Percentiles rank a stretch among this genome's conserved stretches.
Conservation (phyloP, 495 filamentous ascomycete genomes). For the Penicillium ucsense region DNA sequence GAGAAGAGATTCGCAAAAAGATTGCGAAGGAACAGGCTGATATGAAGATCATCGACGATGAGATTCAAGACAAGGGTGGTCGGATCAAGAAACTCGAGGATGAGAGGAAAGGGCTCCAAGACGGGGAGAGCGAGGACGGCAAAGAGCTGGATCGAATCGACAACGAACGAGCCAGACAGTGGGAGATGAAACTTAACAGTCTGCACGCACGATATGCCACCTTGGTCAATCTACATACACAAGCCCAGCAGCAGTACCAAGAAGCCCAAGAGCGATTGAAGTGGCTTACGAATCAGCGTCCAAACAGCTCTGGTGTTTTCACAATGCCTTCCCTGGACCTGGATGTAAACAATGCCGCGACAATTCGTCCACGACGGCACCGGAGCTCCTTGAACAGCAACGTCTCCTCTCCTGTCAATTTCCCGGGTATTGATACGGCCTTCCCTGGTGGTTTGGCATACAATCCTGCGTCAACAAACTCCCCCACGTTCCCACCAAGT, state of each 20-base stretch:
- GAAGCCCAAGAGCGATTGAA: constrained; percentile 43
- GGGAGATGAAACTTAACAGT: constrained; percentile 38
- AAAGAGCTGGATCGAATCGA: constrained; percentile 42
- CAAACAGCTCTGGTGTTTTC: constrained; percentile 35
- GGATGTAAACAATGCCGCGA: constrained; percentile 28
- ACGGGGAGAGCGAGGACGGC: constrained; percentile 39
- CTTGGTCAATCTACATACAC: constrained; percentile 38
- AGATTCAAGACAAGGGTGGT: constrained; percentile 50
- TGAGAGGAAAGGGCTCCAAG: constrained; percentile 38
- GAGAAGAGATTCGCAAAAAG: constrained; percentile 41
- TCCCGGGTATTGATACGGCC: constrained; percentile 27
- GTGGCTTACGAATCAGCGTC: constrained; percentile 37
- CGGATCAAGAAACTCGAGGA: constrained; percentile 57
- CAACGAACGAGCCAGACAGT: constrained; percentile 47
- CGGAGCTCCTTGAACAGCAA: constrained; percentile 41
- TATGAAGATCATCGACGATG: constrained; percentile 51
- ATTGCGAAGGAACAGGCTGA: constrained; percentile 41
- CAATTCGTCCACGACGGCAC: constrained; percentile 39
- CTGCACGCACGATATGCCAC: constrained; percentile 44
- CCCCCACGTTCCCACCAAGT: constrained; percentile 36
- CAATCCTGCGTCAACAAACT: constrained; percentile 37
- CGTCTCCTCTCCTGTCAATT: constrained; percentile 37
- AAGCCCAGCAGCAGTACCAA: constrained; percentile 41
- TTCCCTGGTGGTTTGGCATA: constrained; percentile 31
- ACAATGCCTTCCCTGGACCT: constrained; percentile 35